Evolutionary conservation across 1,139 yeast species (phyloP).

Genomic region (Suhomyces ambrosiae): DNA sequence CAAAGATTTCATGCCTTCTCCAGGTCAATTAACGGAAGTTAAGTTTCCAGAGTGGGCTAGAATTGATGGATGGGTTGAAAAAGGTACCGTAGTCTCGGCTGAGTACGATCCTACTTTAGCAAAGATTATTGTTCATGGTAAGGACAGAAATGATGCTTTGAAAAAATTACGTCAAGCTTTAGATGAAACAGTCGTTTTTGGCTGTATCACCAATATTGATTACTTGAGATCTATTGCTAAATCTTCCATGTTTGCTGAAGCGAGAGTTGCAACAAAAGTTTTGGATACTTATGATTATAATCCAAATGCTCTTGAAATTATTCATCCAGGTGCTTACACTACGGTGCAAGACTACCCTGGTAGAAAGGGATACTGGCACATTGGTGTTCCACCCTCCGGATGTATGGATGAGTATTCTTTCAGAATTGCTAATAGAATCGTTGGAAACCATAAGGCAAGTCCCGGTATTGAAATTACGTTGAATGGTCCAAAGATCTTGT

Average conservation of each 20-base stretch:
- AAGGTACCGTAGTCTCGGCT: constrained; percentile 87
- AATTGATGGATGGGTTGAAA: constrained; percentile 89
- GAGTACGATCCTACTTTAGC: constrained; percentile 97
- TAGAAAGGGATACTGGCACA: constrained; percentile 80
- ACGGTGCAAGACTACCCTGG: constrained; percentile 97
- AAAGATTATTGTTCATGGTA: constrained; percentile 92
- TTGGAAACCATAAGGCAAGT: constrained; percentile 77
- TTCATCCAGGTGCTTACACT: constrained; percentile 89
- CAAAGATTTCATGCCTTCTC: constrained; percentile 92
- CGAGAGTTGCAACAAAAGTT: constrained; percentile 82
- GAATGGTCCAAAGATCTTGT: constrained; percentile 79
- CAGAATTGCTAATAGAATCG: constrained; percentile 84
- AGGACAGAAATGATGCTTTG: constrained; percentile 82
- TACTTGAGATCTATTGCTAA: constrained; percentile 84
- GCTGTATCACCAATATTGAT: constrained; percentile 88
- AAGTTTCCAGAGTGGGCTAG: constrained; percentile 87
- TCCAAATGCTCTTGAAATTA: constrained; percentile 82
- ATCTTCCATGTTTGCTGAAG: constrained; percentile 80
- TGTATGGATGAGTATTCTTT: constrained; percentile 96
- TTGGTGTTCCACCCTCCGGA: constrained; percentile 98
- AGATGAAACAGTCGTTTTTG: constrained; percentile 82
- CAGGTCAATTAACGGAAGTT: constrained; percentile 89
- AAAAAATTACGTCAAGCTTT: constrained; percentile 75
- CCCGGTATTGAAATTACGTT: constrained; percentile 92
- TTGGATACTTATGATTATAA: constrained; percentile 79